phyloP scores from a whole-genome alignment of 768 basidiomycete species.

The Clathrus columnatus region DNA sequence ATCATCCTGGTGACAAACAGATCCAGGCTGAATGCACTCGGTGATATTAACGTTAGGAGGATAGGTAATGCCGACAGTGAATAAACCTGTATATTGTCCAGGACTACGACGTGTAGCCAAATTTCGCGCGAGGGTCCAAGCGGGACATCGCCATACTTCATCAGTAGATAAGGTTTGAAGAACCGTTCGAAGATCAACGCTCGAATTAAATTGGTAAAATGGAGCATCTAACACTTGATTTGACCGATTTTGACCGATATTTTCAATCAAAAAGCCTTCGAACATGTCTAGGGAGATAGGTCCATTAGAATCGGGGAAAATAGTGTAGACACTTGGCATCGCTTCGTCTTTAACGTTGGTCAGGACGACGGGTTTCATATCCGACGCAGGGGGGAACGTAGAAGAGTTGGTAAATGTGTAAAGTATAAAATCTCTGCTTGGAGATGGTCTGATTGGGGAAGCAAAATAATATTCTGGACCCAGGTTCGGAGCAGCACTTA shows the following conservation, averaged over 20 bases:
- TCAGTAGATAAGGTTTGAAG: conserved; percentile 58
- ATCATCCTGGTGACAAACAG: conserved; percentile 76
- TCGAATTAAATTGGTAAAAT: conserved; percentile 35
- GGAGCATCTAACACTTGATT: conserved; percentile 33
- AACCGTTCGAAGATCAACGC: conserved; percentile 45
- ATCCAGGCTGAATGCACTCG: conserved; percentile 47
- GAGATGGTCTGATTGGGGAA: conserved; percentile 58
- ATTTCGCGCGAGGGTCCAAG: conserved; percentile 60
- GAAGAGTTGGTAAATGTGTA: conserved; percentile 53
- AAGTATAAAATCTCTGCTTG: conserved; percentile 61
- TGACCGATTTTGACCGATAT: conserved; percentile 42
- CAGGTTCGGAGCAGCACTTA: conserved; percentile 32
- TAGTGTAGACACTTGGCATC: conserved; percentile 46
- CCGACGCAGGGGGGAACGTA: conserved; percentile 44
- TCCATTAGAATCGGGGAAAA: conserved; percentile 21
- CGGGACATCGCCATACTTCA: conserved; percentile 59
- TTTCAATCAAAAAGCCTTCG: conserved; percentile 27
- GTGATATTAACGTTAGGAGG: conserved; percentile 49
- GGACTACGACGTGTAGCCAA: conserved; percentile 56
- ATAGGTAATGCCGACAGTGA: conserved; percentile 60
- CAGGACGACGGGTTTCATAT: conserved; percentile 55
- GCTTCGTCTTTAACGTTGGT: conserved; percentile 70
- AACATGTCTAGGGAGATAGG: conserved; percentile 35
- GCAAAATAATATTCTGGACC: conserved; percentile 45
- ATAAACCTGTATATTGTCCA: conserved; percentile 57